These are phyloP conservation scores for Aureobasidium sp. DNA, from an alignment of 2,329 filamentous ascomycete genomes.

Conservation along the genomic window DNA sequence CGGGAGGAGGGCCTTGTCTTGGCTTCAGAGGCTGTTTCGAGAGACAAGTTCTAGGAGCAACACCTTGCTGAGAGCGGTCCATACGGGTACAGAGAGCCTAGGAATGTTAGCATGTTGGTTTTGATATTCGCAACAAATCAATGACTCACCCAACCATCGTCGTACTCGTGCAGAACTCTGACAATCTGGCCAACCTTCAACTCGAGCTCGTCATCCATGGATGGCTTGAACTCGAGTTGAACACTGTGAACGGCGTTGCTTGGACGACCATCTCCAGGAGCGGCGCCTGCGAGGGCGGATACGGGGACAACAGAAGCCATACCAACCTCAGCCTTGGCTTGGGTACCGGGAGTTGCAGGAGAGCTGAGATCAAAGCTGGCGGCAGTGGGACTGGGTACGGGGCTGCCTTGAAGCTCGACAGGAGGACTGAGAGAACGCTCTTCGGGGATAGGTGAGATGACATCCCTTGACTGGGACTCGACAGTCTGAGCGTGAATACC, in stretches of 20 bases:
- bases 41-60: slow-evolving; percentile 92
- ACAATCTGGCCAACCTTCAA: slow-evolving; percentile 86
- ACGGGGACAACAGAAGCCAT: slow-evolving; percentile 43
- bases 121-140: neutral
- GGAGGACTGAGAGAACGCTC: slow-evolving; percentile 19
- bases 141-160: slow-evolving; percentile 93
- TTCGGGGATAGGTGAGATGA: slow-evolving; percentile 28
- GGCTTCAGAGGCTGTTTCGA: slow-evolving; percentile 94
- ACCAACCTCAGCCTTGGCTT: slow-evolving; percentile 29
- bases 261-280: slow-evolving; percentile 40
- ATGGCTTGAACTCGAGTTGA: slow-evolving; percentile 93
- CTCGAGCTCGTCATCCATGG: slow-evolving; percentile 91
- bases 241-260: slow-evolving; percentile 84
- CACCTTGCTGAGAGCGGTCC: slow-evolving; percentile 92
- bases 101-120: slow-evolving; percentile 27
- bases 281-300: slow-evolving; percentile 39
- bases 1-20: slow-evolving; percentile 66
- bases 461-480: slow-evolving; percentile 36
- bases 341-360: slow-evolving; percentile 28
- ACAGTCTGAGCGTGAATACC: slow-evolving; percentile 39
- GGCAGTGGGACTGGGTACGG: slow-evolving; percentile 19
- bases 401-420: slow-evolving; percentile 21
- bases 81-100: slow-evolving; percentile 92
- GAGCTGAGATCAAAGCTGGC: slow-evolving; percentile 24
- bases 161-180: slow-evolving; percentile 93